phyloP scores from a whole-genome alignment of 2,329 filamentous ascomycete genomes.

The Botryotinia narcissicola region DNA sequence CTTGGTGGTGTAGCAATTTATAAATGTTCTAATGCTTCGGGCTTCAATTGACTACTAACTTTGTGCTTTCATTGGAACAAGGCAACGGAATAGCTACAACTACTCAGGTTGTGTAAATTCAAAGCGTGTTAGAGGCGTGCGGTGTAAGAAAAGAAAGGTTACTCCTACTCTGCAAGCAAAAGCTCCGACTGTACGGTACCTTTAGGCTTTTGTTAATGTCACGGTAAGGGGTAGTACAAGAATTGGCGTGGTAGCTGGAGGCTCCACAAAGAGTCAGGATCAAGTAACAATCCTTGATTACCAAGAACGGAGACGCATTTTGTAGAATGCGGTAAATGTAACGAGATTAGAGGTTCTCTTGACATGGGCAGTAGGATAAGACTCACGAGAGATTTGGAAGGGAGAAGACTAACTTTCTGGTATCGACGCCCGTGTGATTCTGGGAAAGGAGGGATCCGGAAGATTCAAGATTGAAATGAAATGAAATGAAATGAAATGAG shows the following conservation, averaged over 20 bases:
- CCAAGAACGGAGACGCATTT: not conserved
- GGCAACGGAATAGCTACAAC: not conserved
- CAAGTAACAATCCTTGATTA: not conserved
- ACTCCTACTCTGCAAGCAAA: not conserved
- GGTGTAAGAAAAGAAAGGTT: not conserved
- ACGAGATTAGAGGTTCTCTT: conserved; percentile 14
- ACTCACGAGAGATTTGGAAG: not conserved
- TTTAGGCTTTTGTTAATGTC: conserved; percentile 13
- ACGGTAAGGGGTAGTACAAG: conserved; percentile 6
- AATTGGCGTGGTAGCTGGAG: conserved; percentile 3
- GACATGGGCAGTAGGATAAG: conserved; percentile 2
- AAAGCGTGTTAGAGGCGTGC: conserved; percentile 7
- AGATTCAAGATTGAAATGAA: not conserved
- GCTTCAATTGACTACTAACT: not conserved
- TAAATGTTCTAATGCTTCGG: not conserved
- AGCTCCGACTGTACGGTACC: conserved; percentile 6
- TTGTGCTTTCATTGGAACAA: not conserved
- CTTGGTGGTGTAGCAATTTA: not conserved
- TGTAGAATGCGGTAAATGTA: not conserved
- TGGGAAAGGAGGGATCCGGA: not conserved
- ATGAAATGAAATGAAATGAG: not conserved
- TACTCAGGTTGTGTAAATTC: conserved; percentile 8
- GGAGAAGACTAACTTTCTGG: not conserved
- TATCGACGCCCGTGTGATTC: not conserved
- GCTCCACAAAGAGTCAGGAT: not conserved